Percentiles rank a stretch among this genome's conserved stretches.
Conservation (phyloP, 306 rosid genomes). For the Prunus armeniaca region DNA sequence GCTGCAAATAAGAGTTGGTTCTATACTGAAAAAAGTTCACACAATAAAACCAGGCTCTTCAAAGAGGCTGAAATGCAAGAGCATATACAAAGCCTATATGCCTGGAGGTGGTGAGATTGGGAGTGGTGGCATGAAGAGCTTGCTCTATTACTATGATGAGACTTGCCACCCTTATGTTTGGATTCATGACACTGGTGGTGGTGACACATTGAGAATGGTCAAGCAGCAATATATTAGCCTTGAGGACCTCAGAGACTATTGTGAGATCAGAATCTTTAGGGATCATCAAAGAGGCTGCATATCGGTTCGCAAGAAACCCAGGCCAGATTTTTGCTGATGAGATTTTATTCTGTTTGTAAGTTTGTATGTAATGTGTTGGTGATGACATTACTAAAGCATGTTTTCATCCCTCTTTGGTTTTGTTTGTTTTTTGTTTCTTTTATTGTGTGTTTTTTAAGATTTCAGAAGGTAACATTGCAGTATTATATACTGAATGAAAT, state of each 20-base stretch:
- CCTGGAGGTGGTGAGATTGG: constrained; percentile 42
- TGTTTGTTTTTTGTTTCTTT: not conserved
- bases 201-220: constrained; percentile 74
- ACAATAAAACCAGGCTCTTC: constrained; percentile 83
- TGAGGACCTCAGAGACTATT: constrained; percentile 72
- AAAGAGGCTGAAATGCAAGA: constrained; percentile 73
- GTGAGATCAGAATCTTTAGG: constrained; percentile 85
- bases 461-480: not conserved
- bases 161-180: constrained; percentile 88
- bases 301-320: constrained; percentile 72
- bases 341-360: not conserved
- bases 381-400: not conserved
- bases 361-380: constrained; percentile 22
- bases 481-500: not conserved
- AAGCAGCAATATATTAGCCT: constrained; percentile 91
- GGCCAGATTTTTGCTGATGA: constrained; percentile 71
- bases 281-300: constrained; percentile 86
- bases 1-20: constrained; percentile 92
- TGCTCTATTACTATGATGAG: constrained; percentile 83
- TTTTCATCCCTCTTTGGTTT: not conserved
- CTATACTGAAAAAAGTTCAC: constrained; percentile 74
- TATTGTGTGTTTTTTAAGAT: not conserved
- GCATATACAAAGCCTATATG: constrained; percentile 83
- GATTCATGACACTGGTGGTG: constrained; percentile 77
- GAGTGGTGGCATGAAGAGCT: constrained; percentile 52